These are phyloP conservation scores for Talaromyces atroroseus DNA, from an alignment of 2,329 filamentous ascomycete genomes.

Conservation along the genomic window DNA sequence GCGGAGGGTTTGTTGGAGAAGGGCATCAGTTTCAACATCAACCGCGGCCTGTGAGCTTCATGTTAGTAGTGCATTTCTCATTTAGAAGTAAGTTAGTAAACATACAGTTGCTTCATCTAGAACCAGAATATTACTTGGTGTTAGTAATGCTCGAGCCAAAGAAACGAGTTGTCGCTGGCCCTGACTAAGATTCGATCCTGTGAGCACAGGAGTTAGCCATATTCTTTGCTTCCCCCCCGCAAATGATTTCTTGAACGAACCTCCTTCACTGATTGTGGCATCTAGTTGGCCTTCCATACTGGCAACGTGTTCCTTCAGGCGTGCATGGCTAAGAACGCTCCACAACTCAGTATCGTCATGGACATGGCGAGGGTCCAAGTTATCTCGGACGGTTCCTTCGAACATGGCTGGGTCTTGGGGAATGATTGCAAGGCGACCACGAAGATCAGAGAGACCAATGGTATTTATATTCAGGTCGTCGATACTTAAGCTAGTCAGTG, in stretches of 20 bases:
- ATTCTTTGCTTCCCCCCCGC: too few species aligned
- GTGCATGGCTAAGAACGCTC: conserved; percentile 91
- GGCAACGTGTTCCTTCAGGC: conserved; percentile 82
- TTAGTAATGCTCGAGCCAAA: conserved; percentile 85
- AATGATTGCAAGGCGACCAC: conserved; percentile 88
- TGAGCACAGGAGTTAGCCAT: neutral
- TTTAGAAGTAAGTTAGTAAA: neutral
- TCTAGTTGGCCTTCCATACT: conserved; percentile 86
- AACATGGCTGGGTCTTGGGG: conserved; percentile 96
- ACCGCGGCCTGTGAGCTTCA: conserved; percentile 53
- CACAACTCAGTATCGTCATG: conserved; percentile 96
- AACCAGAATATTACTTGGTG: conserved; percentile 93
- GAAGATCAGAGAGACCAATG: conserved; percentile 84
- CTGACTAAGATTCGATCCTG: conserved; percentile 89
- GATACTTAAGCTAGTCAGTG: conserved; percentile 52
- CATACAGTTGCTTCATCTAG: conserved; percentile 89
- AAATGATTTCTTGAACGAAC: conserved; percentile 48
- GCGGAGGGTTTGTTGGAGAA: conserved; percentile 59
- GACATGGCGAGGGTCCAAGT: conserved; percentile 88
- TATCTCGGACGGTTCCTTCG: conserved; percentile 87
- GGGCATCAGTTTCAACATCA: conserved; percentile 62
- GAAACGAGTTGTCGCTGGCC: conserved; percentile 93
- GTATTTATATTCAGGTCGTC: conserved; percentile 83
- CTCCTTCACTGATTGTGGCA: conserved; percentile 87
- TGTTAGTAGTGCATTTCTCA: neutral